Evolutionary conservation across 75 land plant species (phyloP), one percentile per base, ranked within the genome.

Genomic region (Cunninghamia lanceolata): DNA sequence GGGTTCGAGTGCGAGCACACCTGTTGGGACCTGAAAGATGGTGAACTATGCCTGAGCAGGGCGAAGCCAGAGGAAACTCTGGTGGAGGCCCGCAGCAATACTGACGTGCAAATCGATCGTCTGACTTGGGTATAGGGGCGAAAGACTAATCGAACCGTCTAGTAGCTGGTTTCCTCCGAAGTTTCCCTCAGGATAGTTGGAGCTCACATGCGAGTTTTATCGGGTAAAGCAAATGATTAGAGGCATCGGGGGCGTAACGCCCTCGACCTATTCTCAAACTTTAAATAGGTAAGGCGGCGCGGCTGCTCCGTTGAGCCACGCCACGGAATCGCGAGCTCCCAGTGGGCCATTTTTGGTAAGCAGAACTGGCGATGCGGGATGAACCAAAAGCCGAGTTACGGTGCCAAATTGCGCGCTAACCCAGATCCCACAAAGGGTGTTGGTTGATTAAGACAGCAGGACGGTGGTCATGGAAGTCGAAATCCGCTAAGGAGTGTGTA

Each of bases 131-230:
- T 88, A 91, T 91, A 88, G 85, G 87, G 87, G 88, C 85, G 88
- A 91, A 91, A 91, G 86, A 87, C 92, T 91, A 89, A 91, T 89
- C 88, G 85, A 91, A 89, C 86, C 89, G 47, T 89, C 86, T 91
- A 85, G 87, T 87, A 90, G 87, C 79, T 88, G 63, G 50, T 47
- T 47, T 8, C 50, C 50, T 47, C 11, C 11, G 1, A 47, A 47
- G 50, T 47, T 47, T 47, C 77, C 85, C 84, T 89, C 35, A 89
- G 85, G 87, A 86, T 89, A 89, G 87, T 53, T 89, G 35, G 86
- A 85, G 84, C 89, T 85, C 79, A 70, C 4, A 9, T 17, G 82
- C 28, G 86, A 88, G 89, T 88, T 88, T 83, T 82, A 88, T 85
- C 36, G n/a, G 73, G 73, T 68, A 68, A 28, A 68, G 43, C 3